Evolutionary conservation across 1,284 basidiomycete species (phyloP).

Genomic region (Exobasidium rhododendri): DNA sequence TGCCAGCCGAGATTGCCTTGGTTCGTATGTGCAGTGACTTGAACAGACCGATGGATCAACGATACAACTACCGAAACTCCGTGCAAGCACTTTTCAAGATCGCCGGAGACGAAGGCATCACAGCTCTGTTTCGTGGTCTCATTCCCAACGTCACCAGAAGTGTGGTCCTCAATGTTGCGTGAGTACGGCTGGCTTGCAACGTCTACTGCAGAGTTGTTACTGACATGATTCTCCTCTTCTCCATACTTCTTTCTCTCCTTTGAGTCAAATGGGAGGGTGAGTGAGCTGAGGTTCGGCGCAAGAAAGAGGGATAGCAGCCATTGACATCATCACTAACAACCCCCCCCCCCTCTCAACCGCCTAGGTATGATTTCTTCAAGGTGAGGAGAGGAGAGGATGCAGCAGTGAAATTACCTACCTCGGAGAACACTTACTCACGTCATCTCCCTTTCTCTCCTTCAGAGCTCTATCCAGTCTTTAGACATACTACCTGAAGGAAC

Average conservation of each 20-base stretch:
- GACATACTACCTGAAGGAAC: conserved; percentile 24
- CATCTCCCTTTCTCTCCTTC: background rate
- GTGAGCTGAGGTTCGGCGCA: too few species aligned
- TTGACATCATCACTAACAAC: too few species aligned
- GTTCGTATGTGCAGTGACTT: conserved; percentile 57
- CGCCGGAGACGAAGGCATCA: conserved; percentile 58
- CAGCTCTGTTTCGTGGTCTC: conserved; percentile 57
- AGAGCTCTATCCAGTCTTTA: background rate
- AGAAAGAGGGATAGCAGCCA: too few species aligned
- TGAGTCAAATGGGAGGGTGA: conserved; percentile 20
- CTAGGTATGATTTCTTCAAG: conserved; percentile 19
- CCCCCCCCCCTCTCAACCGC: background rate
- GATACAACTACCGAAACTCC: conserved; percentile 56
- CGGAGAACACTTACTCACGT: too few species aligned
- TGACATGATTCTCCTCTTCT: too few species aligned
- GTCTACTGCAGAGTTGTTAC: too few species aligned
- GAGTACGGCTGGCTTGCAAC: background rate
- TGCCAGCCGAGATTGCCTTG: conserved; percentile 40
- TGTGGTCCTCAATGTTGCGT: conserved; percentile 58
- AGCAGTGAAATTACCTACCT: background rate
- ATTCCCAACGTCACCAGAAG: conserved; percentile 60
- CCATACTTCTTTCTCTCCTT: background rate
- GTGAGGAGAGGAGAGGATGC: conserved; percentile 1
- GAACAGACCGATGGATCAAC: conserved; percentile 40
- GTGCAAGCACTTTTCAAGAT: conserved; percentile 58